These are phyloP conservation scores for Sedum album DNA, from an alignment of 164 flowering plant species.

Conservation along the genomic window DNA sequence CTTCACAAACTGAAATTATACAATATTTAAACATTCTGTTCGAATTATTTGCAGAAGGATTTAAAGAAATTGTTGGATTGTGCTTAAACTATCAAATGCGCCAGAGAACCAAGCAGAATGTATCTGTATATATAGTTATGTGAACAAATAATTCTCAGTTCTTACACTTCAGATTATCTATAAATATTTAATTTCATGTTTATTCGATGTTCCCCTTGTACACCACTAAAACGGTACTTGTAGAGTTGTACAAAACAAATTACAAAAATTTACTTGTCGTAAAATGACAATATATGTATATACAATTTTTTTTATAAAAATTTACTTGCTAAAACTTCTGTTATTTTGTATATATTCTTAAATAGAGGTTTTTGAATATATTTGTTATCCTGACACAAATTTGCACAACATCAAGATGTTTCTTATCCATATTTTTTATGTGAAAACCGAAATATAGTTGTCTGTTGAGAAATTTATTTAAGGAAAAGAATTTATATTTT, in stretches of 20 bases:
- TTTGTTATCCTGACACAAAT: too few relatives aligned
- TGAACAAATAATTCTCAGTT: too few relatives aligned
- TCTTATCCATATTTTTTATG: too few relatives aligned
- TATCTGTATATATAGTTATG: neutral
- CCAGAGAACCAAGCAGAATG: neutral
- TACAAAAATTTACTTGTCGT: neutral
- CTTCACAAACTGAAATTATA: too few relatives aligned
- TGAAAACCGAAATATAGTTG: too few relatives aligned
- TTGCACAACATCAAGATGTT: too few relatives aligned
- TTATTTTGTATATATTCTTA: too few relatives aligned
- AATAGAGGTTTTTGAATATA: too few relatives aligned
- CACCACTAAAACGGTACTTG: neutral
- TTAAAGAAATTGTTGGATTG: conserved; percentile 31
- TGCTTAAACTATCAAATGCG: conserved; percentile 13
- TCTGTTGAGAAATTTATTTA: too few relatives aligned
- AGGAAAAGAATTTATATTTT: too few relatives aligned
- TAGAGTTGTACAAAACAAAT: neutral
- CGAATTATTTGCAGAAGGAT: conserved; percentile 32
- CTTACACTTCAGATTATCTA: too few relatives aligned
- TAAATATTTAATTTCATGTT: neutral
- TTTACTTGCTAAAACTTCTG: too few relatives aligned
- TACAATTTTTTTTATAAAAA: neutral
- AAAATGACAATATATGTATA: neutral
- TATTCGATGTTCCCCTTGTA: neutral
- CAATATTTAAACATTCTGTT: neutral